Percentiles rank a stretch among this genome's conserved stretches.
Conservation (phyloP, 495 filamentous ascomycete genomes). For the Trichocladium uniseriatum region DNA sequence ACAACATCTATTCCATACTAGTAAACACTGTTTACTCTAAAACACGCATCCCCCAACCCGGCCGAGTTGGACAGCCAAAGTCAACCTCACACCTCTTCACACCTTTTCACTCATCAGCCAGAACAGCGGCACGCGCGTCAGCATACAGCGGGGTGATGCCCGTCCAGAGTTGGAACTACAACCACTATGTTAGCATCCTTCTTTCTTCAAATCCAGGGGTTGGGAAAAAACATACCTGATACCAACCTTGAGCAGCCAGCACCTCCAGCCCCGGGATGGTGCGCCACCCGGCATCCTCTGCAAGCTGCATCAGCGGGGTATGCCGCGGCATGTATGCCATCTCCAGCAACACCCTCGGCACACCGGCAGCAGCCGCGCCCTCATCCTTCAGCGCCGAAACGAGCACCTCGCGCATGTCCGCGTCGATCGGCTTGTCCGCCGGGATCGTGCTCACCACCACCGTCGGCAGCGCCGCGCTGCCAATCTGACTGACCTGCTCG, state of each 20-base stretch:
- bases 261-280: slow-evolving; percentile 85
- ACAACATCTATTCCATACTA: too few relatives aligned
- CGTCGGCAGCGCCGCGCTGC: slow-evolving; percentile 42
- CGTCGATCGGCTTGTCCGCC: slow-evolving; percentile 76
- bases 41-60: too few relatives aligned
- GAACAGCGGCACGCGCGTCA: slow-evolving; percentile 48
- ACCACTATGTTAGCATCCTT: neutral
- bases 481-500: slow-evolving; percentile 28
- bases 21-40: too few relatives aligned
- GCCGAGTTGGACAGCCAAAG: too few relatives aligned
- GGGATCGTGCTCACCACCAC: slow-evolving; percentile 88
- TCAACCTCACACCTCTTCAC: neutral
- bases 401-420: slow-evolving; percentile 57
- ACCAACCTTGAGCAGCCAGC: slow-evolving; percentile 78
- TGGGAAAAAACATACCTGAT: slow-evolving; percentile 47
- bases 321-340: slow-evolving; percentile 91
- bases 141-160: slow-evolving; percentile 62
- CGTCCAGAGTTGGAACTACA: slow-evolving; percentile 69
- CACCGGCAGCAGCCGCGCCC: slow-evolving; percentile 35
- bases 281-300: slow-evolving; percentile 71
- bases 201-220: too few relatives aligned
- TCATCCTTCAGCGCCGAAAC: slow-evolving; percentile 45
- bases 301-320: slow-evolving; percentile 80
- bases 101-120: slow-evolving; percentile 22
- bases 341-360: slow-evolving; percentile 62